Evolutionary conservation across 2,329 filamentous ascomycete genomes (phyloP).

Genomic region (Aplosporella prunicola): DNA sequence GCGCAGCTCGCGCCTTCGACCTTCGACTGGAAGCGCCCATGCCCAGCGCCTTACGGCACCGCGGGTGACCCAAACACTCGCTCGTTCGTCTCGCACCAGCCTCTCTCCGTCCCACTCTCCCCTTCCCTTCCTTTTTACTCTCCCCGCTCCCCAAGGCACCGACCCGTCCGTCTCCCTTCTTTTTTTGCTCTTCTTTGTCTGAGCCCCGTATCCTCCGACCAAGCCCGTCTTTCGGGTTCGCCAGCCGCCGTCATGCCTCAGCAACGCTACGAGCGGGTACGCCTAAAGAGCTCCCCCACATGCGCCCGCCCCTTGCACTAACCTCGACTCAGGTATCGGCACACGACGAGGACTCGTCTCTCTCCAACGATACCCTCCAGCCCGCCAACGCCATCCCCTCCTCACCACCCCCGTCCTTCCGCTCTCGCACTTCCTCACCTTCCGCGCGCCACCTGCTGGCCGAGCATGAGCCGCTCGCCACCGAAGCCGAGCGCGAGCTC

Average conservation of each 20-base stretch:
- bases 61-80: too few relatives aligned
- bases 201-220: not conserved
- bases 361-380: slow-evolving; percentile 4
- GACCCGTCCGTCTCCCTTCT: too few relatives aligned
- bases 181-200: too few relatives aligned
- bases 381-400: slow-evolving; percentile 29
- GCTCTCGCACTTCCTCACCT: slow-evolving; percentile 68
- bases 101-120: slow-evolving; percentile 8
- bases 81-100: too few relatives aligned
- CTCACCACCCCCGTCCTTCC: slow-evolving; percentile 67
- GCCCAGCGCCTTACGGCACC: too few relatives aligned
- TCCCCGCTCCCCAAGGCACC: slow-evolving; percentile 5
- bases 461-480: slow-evolving; percentile 40
- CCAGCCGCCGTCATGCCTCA: slow-evolving; percentile 31
- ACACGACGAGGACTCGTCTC: slow-evolving; percentile 34
- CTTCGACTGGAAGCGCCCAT: too few relatives aligned
- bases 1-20: too few relatives aligned
- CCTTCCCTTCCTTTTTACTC: slow-evolving; percentile 2
- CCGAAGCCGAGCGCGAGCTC: slow-evolving; percentile 66
- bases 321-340: slow-evolving; percentile 28
- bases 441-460: slow-evolving; percentile 44
- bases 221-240: not conserved
- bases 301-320: slow-evolving; percentile 12
- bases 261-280: slow-evolving; percentile 42
- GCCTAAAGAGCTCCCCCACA: slow-evolving; percentile 19